phyloP scores from a whole-genome alignment of 306 rosid genomes.

The Dryas alaskensis region DNA sequence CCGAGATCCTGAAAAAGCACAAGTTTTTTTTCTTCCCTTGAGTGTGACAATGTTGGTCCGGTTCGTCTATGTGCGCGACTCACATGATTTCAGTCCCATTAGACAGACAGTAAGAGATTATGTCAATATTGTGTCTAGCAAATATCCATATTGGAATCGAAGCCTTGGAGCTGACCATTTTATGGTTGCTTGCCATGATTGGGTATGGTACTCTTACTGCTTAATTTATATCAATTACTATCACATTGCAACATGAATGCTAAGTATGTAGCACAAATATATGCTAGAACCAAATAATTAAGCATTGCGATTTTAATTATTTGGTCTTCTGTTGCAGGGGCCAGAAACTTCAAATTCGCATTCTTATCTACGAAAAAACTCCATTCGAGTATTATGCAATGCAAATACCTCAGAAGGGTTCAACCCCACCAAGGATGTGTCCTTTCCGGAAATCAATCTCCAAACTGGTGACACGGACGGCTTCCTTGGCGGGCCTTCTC shows the following conservation, averaged over 20 bases:
- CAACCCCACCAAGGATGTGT: slow-evolving; percentile 70
- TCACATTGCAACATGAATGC: background rate
- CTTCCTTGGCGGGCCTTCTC: slow-evolving; percentile 63
- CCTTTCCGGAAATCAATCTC: slow-evolving; percentile 84
- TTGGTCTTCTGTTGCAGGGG: slow-evolving; percentile 46
- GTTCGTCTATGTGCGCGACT: slow-evolving; percentile 63
- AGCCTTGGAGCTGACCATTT: slow-evolving; percentile 90
- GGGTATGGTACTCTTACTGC: slow-evolving; percentile 43
- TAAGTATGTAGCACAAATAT: background rate
- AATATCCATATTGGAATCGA: slow-evolving; percentile 77
- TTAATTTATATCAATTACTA: background rate
- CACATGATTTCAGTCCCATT: slow-evolving; percentile 67
- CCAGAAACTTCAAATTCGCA: slow-evolving; percentile 54
- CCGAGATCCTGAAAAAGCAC: slow-evolving; percentile 70
- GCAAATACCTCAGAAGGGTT: slow-evolving; percentile 88
- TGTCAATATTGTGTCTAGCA: slow-evolving; percentile 47
- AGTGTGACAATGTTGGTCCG: slow-evolving; percentile 82
- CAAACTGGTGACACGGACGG: slow-evolving; percentile 51
- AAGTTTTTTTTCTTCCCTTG: slow-evolving; percentile 73
- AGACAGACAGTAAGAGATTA: slow-evolving; percentile 61
- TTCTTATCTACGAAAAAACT: slow-evolving; percentile 51
- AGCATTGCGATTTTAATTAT: background rate
- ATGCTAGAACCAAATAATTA: background rate
- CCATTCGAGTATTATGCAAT: slow-evolving; percentile 73
- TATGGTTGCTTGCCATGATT: slow-evolving; percentile 86